Base-by-base conservation (phyloP, 768 basidiomycete species). In the Phanerochaete carnosa region DNA sequence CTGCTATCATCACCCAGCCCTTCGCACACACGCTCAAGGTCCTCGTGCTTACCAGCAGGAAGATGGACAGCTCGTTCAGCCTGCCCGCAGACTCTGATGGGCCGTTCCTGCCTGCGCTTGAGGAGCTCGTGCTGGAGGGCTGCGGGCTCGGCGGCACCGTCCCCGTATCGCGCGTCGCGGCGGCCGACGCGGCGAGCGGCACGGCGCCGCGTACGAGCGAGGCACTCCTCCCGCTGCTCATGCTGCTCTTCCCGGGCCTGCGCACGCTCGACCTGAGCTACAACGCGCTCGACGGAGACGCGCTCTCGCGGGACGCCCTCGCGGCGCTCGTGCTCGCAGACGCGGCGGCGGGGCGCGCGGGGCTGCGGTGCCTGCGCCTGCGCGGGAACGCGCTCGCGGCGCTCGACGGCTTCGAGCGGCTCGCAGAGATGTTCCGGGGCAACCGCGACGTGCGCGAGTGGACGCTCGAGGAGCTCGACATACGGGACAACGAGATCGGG, bases 401-500 rank as follows among this genome's bases (percentile, higher is more conserved):
- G 37, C 74, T 94, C 6, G 81, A 85, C 25, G 88, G 87, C 0
- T 83, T 94, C 66, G 75, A 79, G 59, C 79, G 72, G 5, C 60
- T 90, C 13, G 85, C 90, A n/a, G 77, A 80, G 63, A 71, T 77
- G 45, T 92, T 92, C 72, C 87, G 81, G 64, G 84, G 85, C 9
- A 80, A 89, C 64, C 75, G 86, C 57, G 77, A 82, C 23, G 80
- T 87, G 1, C 77, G 83, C 0, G 80, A 76, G 58, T 94, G 90
- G 90, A 87, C 83, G 67, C 76, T 94, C 45, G 91, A 94, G 66
- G 92, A 94, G 68, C 72, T 94, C 29, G 92, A 94, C 73, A 63
- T 94, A 66, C 75, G 92, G 64, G 90, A 94, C 68, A 94, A 94
- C 64, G 89, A 90, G 68, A 83, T 94, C 58, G 80, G 79, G 6